These are phyloP conservation scores for Tolypocladium paradoxum DNA, from an alignment of 2,329 filamentous ascomycete genomes.

Conservation along the genomic window DNA sequence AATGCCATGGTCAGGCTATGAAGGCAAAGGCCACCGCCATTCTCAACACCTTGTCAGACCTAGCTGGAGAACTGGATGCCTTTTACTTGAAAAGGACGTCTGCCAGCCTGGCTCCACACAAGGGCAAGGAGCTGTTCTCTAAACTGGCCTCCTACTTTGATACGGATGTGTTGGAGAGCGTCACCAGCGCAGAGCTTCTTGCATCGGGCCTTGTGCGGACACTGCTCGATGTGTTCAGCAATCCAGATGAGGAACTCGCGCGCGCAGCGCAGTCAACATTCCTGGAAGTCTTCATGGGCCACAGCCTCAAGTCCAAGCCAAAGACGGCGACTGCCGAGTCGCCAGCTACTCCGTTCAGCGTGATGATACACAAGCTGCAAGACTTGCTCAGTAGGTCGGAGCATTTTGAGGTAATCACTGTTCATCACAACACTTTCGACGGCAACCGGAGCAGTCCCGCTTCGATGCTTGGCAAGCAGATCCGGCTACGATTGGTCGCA, in stretches of 20 bases:
- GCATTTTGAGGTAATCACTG: conserved; percentile 94
- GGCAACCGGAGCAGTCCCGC: conserved; percentile 82
- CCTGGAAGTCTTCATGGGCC: conserved; percentile 84
- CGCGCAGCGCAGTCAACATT: conserved; percentile 71
- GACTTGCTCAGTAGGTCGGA: conserved; percentile 93
- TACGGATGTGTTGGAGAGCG: conserved; percentile 77
- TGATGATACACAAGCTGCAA: conserved; percentile 87
- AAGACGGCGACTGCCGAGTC: conserved; percentile 57
- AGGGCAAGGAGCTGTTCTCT: conserved; percentile 59
- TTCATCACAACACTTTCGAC: conserved; percentile 85
- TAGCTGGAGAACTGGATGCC: conserved; percentile 61
- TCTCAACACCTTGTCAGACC: conserved; percentile 56
- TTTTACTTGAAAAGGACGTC: conserved; percentile 54
- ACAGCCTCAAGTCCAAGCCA: conserved; percentile 52
- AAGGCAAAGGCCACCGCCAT: conserved; percentile 71
- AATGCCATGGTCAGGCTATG: conserved; percentile 59
- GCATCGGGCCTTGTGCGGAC: conserved; percentile 82
- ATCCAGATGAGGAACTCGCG: conserved; percentile 49
- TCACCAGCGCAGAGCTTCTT: conserved; percentile 89
- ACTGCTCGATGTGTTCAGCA: conserved; percentile 72
- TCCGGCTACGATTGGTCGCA: conserved; percentile 77
- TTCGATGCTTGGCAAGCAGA: conserved; percentile 93
- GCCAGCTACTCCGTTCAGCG: conserved; percentile 74
- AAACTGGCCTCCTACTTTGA: conserved; percentile 77
- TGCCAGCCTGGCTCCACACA: conserved; percentile 30